A percentile compares a stretch with the other conserved stretches of the same genome.
phyloP scores from a whole-genome alignment of 2,329 filamentous ascomycete genomes.

The Xenosphaeropsis pyriputrescens region DNA sequence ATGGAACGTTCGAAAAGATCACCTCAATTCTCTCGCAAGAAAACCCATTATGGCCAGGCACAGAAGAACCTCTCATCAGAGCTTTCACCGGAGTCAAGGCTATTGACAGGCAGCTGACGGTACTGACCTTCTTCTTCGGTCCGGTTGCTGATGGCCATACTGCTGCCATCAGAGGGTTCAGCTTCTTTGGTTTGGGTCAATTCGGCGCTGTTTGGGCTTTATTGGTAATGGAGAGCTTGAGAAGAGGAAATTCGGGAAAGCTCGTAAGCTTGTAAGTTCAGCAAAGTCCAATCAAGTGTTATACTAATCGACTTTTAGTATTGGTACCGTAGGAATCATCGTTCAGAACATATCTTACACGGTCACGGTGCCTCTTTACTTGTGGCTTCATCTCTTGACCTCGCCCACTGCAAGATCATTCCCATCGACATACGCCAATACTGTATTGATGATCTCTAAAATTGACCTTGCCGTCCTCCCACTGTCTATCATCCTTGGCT shows the following conservation, averaged over 20 bases:
- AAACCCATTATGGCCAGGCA: constrained; percentile 6
- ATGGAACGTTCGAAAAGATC: not conserved
- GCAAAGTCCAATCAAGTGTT: not conserved
- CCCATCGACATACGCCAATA: constrained; percentile 18
- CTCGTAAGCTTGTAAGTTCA: constrained; percentile 24
- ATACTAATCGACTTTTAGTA: constrained; percentile 7
- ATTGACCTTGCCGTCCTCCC: constrained; percentile 20
- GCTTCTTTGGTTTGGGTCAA: constrained; percentile 11
- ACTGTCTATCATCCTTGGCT: constrained; percentile 24
- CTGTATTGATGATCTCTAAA: constrained; percentile 13
- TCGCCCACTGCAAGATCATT: constrained; percentile 21
- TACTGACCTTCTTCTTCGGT: constrained; percentile 13
- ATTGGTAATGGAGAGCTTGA: constrained; percentile 27
- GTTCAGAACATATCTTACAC: constrained; percentile 28
- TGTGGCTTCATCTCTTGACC: constrained; percentile 24
- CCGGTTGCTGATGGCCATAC: constrained; percentile 7
- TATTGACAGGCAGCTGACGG: constrained; percentile 10
- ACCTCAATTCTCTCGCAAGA: not conserved
- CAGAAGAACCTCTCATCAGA: constrained; percentile 6
- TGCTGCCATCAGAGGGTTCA: constrained; percentile 8
- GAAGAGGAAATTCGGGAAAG: constrained; percentile 25
- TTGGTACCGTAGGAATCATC: constrained; percentile 23
- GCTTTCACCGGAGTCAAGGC: constrained; percentile 8
- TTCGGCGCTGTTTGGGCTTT: constrained; percentile 14
- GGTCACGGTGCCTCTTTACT: constrained; percentile 26